phyloP scores from a whole-genome alignment of 257 asterid species.

The Anisodus acutangulus region DNA sequence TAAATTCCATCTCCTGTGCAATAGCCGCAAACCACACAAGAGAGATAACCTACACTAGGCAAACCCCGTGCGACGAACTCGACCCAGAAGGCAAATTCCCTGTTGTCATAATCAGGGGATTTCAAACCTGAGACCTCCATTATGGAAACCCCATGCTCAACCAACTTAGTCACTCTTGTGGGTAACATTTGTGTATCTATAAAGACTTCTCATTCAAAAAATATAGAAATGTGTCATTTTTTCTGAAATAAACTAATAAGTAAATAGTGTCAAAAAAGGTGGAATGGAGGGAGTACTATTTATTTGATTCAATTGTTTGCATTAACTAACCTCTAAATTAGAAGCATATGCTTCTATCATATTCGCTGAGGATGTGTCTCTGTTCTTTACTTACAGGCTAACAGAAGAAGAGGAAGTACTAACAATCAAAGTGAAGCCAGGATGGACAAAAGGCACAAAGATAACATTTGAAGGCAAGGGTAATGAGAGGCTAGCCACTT shows the following conservation, averaged over 20 bases:
- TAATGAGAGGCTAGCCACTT: conserved; percentile 51
- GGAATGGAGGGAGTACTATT: no score
- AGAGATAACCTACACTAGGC: no score
- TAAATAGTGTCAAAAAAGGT: neutral
- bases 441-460: conserved; percentile 72
- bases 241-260: no score
- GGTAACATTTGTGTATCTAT: no score
- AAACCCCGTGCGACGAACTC: no score
- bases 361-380: neutral
- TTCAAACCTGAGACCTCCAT: no score
- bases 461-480: conserved; percentile 78
- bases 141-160: no score
- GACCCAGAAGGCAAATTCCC: no score
- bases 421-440: conserved; percentile 72
- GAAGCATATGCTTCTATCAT: neutral
- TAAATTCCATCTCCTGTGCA: no score
- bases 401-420: conserved; percentile 59
- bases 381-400: conserved; percentile 42
- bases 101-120: no score
- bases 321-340: neutral
- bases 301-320: neutral
- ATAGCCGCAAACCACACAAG: no score
- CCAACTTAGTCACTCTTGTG: no score
- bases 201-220: neutral
- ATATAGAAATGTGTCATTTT: neutral